phyloP scores from a whole-genome alignment of 768 basidiomycete species.

The Ramaria sp. region DNA sequence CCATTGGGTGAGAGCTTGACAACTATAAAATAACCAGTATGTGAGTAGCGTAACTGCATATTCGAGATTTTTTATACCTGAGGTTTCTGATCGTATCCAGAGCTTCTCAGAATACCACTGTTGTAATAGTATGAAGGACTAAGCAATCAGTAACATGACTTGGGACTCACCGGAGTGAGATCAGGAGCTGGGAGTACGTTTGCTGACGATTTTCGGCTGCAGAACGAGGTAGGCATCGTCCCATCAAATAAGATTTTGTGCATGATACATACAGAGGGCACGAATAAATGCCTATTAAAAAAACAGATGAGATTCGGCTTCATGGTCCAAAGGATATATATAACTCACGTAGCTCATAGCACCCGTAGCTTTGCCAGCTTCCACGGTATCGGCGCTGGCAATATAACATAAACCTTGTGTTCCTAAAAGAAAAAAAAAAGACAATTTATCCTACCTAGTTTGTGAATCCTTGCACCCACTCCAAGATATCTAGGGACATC shows the following conservation, averaged over 20 bases:
- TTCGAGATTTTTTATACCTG: conserved; percentile 16
- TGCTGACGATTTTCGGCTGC: conserved; percentile 43
- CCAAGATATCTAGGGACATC: conserved; percentile 55
- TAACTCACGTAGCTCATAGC: conserved; percentile 66
- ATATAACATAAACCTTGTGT: background rate
- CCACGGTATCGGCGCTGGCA: conserved; percentile 51
- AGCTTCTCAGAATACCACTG: conserved; percentile 23
- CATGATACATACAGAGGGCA: conserved; percentile 33
- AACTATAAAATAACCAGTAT: conserved; percentile 18
- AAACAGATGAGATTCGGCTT: background rate
- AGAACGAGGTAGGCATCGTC: background rate
- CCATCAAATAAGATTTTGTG: background rate
- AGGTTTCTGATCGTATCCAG: conserved; percentile 58
- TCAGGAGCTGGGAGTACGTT: conserved; percentile 54
- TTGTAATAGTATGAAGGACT: background rate
- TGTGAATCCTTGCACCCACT: conserved; percentile 75
- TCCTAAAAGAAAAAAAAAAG: too few relatives aligned
- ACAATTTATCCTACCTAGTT: conserved; percentile 33
- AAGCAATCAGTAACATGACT: background rate
- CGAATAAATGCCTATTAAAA: conserved; percentile 42
- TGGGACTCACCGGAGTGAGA: conserved; percentile 37
- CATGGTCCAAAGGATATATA: background rate
- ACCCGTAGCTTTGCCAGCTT: conserved; percentile 57
- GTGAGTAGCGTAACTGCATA: background rate
- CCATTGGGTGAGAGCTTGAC: conserved; percentile 63